phyloP scores from a whole-genome alignment of 2,329 filamentous ascomycete genomes.

The Rutstroemia sydowiana region DNA sequence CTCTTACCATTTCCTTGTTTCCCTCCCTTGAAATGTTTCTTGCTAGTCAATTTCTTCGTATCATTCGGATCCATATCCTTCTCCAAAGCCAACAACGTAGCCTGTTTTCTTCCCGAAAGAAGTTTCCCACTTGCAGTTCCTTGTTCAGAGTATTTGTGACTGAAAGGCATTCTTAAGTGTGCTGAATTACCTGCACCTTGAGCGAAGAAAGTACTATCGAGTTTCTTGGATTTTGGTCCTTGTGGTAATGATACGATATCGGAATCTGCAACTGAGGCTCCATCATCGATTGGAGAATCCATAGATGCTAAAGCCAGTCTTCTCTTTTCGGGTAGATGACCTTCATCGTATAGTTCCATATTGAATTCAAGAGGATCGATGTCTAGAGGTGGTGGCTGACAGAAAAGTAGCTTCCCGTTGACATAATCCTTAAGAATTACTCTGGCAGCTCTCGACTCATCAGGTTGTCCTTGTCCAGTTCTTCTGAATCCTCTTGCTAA shows the following conservation, averaged over 20 bases:
- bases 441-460: constrained; percentile 85
- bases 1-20: constrained; percentile 46
- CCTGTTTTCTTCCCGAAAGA: constrained; percentile 75
- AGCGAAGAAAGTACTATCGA: constrained; percentile 89
- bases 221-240: constrained; percentile 65
- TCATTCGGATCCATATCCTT: constrained; percentile 79
- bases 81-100: constrained; percentile 73
- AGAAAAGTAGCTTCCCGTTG: constrained; percentile 88
- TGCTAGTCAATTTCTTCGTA: constrained; percentile 55
- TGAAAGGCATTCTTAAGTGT: constrained; percentile 75
- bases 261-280: constrained; percentile 35
- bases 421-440: constrained; percentile 96
- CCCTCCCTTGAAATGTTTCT: constrained; percentile 93
- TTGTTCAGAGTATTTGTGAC: constrained; percentile 80
- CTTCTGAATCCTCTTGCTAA: constrained; percentile 85
- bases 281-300: constrained; percentile 30
- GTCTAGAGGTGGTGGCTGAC: constrained; percentile 72
- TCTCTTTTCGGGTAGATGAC: constrained; percentile 75
- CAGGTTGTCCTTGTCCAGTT: constrained; percentile 80
- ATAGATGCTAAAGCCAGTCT: constrained; percentile 52
- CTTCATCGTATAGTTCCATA: constrained; percentile 74
- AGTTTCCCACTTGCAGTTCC: constrained; percentile 58
- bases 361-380: constrained; percentile 77
- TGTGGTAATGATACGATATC: constrained; percentile 47
- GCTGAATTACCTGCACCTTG: constrained; percentile 53